phyloP scores from a whole-genome alignment of 495 filamentous ascomycete genomes.

The Glonium stellatum region DNA sequence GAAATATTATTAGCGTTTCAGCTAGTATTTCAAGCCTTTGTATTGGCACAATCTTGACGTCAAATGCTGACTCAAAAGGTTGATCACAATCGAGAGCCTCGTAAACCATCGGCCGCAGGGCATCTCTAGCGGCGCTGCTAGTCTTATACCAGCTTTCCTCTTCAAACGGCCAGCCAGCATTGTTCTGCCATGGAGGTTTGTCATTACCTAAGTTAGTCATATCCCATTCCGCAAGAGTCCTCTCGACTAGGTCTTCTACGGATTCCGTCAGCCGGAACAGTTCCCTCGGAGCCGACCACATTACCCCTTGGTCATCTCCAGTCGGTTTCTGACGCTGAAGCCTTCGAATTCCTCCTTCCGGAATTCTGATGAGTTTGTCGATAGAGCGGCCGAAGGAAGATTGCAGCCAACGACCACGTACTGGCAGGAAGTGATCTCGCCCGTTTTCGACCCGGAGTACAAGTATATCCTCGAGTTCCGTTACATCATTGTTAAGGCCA shows the following conservation, averaged over 20 bases:
- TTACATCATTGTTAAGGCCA: slow-evolving; percentile 60
- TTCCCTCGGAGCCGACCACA: slow-evolving; percentile 70
- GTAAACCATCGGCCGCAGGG: slow-evolving; percentile 36
- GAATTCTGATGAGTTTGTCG: slow-evolving; percentile 74
- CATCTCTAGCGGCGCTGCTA: slow-evolving; percentile 15
- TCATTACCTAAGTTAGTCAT: slow-evolving; percentile 58
- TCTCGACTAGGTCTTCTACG: slow-evolving; percentile 66
- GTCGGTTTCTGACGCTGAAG: slow-evolving; percentile 42
- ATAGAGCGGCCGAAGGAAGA: slow-evolving; percentile 78
- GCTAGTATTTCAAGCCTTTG: slow-evolving; percentile 63
- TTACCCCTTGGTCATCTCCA: slow-evolving; percentile 36
- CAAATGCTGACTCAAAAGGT: slow-evolving; percentile 50
- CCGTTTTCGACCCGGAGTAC: slow-evolving; percentile 81
- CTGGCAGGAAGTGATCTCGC: slow-evolving; percentile 83
- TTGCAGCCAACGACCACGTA: slow-evolving; percentile 69
- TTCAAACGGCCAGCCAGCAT: slow-evolving; percentile 74
- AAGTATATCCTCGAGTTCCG: slow-evolving; percentile 73
- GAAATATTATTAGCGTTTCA: slow-evolving; percentile 61
- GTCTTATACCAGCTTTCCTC: slow-evolving; percentile 42
- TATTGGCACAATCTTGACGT: slow-evolving; percentile 50
- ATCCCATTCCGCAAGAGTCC: slow-evolving; percentile 71
- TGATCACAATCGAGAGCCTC: slow-evolving; percentile 64
- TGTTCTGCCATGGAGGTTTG: slow-evolving; percentile 50
- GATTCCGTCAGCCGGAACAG: slow-evolving; percentile 82
- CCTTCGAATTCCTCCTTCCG: slow-evolving; percentile 63